A percentile compares a stretch with the other conserved stretches of the same genome.
Conservation (phyloP, 768 basidiomycete genomes). For the Ephemerocybe angulata region DNA sequence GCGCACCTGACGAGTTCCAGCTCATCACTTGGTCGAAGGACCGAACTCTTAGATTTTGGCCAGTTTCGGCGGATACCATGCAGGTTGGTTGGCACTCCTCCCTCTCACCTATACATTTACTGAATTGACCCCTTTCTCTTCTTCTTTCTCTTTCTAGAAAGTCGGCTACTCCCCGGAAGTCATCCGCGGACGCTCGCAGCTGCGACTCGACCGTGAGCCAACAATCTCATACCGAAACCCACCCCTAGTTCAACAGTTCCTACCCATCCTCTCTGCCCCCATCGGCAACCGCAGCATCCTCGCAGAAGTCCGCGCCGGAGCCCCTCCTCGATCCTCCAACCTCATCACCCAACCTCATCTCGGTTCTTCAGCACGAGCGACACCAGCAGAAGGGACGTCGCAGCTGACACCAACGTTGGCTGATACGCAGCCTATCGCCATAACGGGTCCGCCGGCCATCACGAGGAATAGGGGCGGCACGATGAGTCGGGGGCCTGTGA, state of each 20-base stretch:
- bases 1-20: slow-evolving; percentile 56
- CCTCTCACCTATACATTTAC: no score
- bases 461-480: slow-evolving; percentile 33
- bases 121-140: no score
- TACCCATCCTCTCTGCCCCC: slow-evolving; percentile 60
- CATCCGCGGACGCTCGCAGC: slow-evolving; percentile 28
- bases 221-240: slow-evolving; percentile 55
- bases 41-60: slow-evolving; percentile 88
- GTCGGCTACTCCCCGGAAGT: slow-evolving; percentile 41
- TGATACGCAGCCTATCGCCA: slow-evolving; percentile 7
- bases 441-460: slow-evolving; percentile 4
- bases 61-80: slow-evolving; percentile 66
- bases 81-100: no score
- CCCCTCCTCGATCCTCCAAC: slow-evolving; percentile 28
- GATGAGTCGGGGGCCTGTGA: slow-evolving; percentile 48
- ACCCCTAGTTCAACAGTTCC: slow-evolving; percentile 34
- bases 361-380: slow-evolving; percentile 18
- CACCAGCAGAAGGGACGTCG: slow-evolving; percentile 2
- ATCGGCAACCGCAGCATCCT: slow-evolving; percentile 64
- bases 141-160: slow-evolving; percentile 38
- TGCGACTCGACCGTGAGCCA: slow-evolving; percentile 17
- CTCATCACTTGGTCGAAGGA: slow-evolving; percentile 80
- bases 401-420: slow-evolving; percentile 7
- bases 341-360: slow-evolving; percentile 26
- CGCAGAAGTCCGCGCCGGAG: slow-evolving; percentile 64